Evolutionary conservation across 108 stramenopile species (phyloP), one percentile per base, ranked within the genome.

Genomic region (Pseudonitzschia pungens): DNA sequence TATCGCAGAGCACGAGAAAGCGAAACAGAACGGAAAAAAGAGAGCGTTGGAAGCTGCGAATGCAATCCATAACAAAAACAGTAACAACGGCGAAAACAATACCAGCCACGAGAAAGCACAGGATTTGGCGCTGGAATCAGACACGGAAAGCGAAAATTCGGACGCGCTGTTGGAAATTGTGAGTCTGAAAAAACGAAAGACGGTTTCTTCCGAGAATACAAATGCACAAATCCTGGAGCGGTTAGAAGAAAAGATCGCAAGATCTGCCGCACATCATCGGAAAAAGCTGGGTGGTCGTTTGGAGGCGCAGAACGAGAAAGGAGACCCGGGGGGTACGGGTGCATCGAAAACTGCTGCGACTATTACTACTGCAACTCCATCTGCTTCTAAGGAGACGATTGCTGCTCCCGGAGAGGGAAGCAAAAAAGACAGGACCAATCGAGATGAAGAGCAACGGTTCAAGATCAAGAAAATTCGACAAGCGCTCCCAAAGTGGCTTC

Each of bases 401-500:
- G 36, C 36, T 36, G 36, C 36, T 36, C 6, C 36, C 36, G 36
- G 4, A 36, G 6, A 36, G 36, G 6, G 6, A 36, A 36, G 6
- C 36, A 36, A 6, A 36, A 36, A 36, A 6, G 36, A 6, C 2
- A 48, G 14, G 16, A 48, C 2, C 45, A 11, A 48, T 18, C 14
- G 45, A 48, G 18, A 43, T 43, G 42, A 8, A 48, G 45, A 18
- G 18, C 18, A 4, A 48, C 45, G 14, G 45, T 12, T 4, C 18
- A 48, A 48, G 1, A 48, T 48, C 45, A 62, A 14, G 20, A 62
- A 21, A n/a, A 62, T 62, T 62, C 60, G 60, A 15, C 60, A n/a
- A 0, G 36, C 60, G 5, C 60, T 62, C 31, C 60, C 60, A 18
- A 62, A 62, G 16, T 62, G 36, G 32, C 36, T 62, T 62, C 60